Conservation (phyloP, 805 yeast species). For the Teunomyces pallodes region DNA sequence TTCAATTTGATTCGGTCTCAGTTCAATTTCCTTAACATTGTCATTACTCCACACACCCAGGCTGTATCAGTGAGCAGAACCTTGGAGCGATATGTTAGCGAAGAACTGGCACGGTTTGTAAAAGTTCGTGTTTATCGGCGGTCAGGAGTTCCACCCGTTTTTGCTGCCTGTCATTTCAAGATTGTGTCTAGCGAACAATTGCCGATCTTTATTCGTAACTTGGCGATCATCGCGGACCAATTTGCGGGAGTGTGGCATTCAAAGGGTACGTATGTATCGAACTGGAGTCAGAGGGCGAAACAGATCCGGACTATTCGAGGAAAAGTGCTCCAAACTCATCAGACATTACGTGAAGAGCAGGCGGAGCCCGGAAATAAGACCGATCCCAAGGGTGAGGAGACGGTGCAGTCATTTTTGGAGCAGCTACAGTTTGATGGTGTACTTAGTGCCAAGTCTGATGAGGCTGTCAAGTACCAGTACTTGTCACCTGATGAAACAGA, state of each 20-base stretch:
- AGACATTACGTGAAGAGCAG: slow-evolving; percentile 24
- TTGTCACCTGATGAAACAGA: slow-evolving; percentile 8
- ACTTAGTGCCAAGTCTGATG: background rate
- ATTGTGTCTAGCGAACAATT: slow-evolving; percentile 59
- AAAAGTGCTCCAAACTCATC: slow-evolving; percentile 27
- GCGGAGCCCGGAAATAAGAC: slow-evolving; percentile 9
- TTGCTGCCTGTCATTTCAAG: slow-evolving; percentile 75
- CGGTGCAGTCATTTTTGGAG: background rate
- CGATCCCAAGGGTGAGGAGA: slow-evolving; percentile 4
- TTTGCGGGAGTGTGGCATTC: slow-evolving; percentile 77
- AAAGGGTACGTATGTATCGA: slow-evolving; percentile 47
- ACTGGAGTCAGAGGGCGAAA: slow-evolving; percentile 66
- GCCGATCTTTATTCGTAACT: slow-evolving; percentile 62
- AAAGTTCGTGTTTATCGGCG: slow-evolving; percentile 64
- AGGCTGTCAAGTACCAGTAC: slow-evolving; percentile 8
- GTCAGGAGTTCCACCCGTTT: slow-evolving; percentile 71
- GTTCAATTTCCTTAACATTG: slow-evolving; percentile 79
- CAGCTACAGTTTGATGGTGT: slow-evolving; percentile 2
- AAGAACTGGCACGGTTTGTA: slow-evolving; percentile 34
- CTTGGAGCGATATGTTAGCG: slow-evolving; percentile 1
- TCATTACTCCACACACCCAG: slow-evolving; percentile 59
- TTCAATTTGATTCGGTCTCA: slow-evolving; percentile 73
- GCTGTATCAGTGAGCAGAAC: slow-evolving; percentile 4
- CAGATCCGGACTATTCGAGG: slow-evolving; percentile 44
- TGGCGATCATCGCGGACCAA: slow-evolving; percentile 62